These are phyloP conservation scores for Penicillium sp. DNA, from an alignment of 2,329 filamentous ascomycete genomes.

Conservation along the genomic window DNA sequence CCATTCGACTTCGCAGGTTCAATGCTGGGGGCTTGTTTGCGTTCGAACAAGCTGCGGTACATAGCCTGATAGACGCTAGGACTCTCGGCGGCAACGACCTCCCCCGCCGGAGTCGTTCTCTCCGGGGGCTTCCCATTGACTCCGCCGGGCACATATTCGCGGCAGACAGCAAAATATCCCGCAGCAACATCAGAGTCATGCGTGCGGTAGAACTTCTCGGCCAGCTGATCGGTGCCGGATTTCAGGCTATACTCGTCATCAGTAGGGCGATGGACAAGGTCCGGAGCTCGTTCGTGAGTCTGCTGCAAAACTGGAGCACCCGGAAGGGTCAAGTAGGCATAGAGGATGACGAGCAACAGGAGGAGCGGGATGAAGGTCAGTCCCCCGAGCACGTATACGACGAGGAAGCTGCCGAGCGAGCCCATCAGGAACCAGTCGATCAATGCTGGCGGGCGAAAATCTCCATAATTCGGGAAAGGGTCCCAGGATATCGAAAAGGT, in stretches of 20 bases:
- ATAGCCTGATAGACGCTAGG: conserved; percentile 97
- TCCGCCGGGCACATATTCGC: conserved; percentile 87
- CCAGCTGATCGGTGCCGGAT: conserved; percentile 57
- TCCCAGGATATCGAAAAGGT: conserved; percentile 2
- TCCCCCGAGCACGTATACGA: conserved; percentile 80
- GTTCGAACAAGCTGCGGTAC: conserved; percentile 93
- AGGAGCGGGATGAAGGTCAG: conserved; percentile 81
- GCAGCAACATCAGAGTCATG: conserved; percentile 76
- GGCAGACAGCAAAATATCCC: conserved; percentile 91
- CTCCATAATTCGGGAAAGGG: conserved; percentile 31
- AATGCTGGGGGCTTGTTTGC: conserved; percentile 60
- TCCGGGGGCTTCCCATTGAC: conserved; percentile 92
- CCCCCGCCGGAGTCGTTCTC: conserved; percentile 74
- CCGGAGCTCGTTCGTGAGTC: conserved; percentile 39
- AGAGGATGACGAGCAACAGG: conserved; percentile 58
- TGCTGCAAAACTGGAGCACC: conserved; percentile 26
- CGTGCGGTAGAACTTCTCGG: conserved; percentile 59
- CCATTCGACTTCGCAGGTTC: conserved; percentile 51
- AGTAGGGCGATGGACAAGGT: conserved; percentile 50
- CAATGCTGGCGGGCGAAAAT: conserved; percentile 30
- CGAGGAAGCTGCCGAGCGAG: conserved; percentile 57
- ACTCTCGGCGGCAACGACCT: conserved; percentile 73
- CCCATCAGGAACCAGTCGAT: conserved; percentile 41
- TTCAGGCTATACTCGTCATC: conserved; percentile 66
- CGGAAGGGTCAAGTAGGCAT: conserved; percentile 69